Evolutionary conservation across 108 stramenopile genomes (phyloP).

Genomic region (Mayamaea pseudoterrestris): DNA sequence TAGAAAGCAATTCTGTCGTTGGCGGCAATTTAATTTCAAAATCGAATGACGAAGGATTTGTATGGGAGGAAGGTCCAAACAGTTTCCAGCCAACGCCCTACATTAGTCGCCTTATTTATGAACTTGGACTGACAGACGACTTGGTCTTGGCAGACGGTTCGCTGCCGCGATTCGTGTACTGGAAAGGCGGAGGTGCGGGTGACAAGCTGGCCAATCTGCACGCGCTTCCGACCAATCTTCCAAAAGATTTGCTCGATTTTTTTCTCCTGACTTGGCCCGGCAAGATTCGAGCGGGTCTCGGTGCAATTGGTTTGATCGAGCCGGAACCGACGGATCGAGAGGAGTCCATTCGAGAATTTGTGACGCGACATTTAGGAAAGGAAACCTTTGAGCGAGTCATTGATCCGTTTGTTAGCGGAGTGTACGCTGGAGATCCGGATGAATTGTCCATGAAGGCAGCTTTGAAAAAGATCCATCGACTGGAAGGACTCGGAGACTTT

Average conservation of each 20-base stretch:
- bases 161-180: slow-evolving; percentile 77
- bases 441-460: slow-evolving; percentile 85
- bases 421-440: slow-evolving; percentile 94
- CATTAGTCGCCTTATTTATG: slow-evolving; percentile 80
- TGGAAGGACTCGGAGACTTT: slow-evolving; percentile 70
- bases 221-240: slow-evolving; percentile 82
- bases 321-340: slow-evolving; percentile 62
- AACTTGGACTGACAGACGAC: slow-evolving; percentile 80
- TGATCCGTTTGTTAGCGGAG: slow-evolving; percentile 94
- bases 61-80: slow-evolving; percentile 96
- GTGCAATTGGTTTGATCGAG: slow-evolving; percentile 74
- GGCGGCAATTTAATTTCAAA: slow-evolving; percentile 91
- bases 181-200: slow-evolving; percentile 36
- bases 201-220: slow-evolving; percentile 50
- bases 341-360: slow-evolving; percentile 91
- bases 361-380: slow-evolving; percentile 81
- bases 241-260: slow-evolving; percentile 38
- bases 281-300: slow-evolving; percentile 88
- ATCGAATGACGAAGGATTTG: slow-evolving; percentile 65
- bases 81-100: slow-evolving; percentile 83
- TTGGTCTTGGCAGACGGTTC: slow-evolving; percentile 86
- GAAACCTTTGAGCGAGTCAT: slow-evolving; percentile 85
- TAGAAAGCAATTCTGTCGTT: slow-evolving; percentile 71
- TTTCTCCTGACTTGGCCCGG: slow-evolving; percentile 81
- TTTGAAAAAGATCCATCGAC: slow-evolving; percentile 77